Conservation (phyloP, 805 yeast genomes). For the Lipomyces orientalis region DNA sequence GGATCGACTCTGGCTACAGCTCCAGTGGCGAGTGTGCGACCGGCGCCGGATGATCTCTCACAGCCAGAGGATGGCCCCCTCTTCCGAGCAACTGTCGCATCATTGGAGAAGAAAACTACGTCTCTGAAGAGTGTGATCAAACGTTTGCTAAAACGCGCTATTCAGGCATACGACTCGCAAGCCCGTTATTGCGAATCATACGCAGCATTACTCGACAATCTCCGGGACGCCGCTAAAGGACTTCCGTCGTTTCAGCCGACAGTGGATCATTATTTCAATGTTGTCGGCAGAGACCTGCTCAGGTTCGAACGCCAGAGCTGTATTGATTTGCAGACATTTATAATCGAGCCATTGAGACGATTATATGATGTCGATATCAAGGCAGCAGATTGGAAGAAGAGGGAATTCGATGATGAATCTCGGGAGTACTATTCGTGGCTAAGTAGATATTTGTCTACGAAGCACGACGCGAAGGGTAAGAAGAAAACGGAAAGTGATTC, state of each 20-base stretch:
- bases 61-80: conserved; percentile 54
- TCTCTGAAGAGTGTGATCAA: conserved; percentile 46
- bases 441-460: conserved; percentile 49
- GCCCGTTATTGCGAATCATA: conserved; percentile 23
- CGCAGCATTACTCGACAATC: conserved; percentile 41
- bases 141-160: conserved; percentile 48
- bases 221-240: conserved; percentile 46
- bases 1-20: background rate
- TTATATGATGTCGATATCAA: conserved; percentile 52
- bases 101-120: conserved; percentile 48
- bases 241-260: conserved; percentile 44
- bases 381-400: conserved; percentile 48
- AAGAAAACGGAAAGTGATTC: conserved; percentile 46
- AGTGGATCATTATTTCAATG: conserved; percentile 44
- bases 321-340: conserved; percentile 43
- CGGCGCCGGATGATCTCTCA: conserved; percentile 34
- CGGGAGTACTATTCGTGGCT: conserved; percentile 53
- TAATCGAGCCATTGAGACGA: conserved; percentile 49
- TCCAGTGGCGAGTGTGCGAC: conserved; percentile 6
- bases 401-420: conserved; percentile 54
- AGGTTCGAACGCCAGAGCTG: conserved; percentile 36
- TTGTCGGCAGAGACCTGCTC: conserved; percentile 34
- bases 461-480: conserved; percentile 45
- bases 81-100: conserved; percentile 50
- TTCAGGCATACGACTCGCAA: conserved; percentile 46